Evolutionary conservation across 2,329 filamentous ascomycete genomes (phyloP).

Genomic region (Colletotrichum tabaci): DNA sequence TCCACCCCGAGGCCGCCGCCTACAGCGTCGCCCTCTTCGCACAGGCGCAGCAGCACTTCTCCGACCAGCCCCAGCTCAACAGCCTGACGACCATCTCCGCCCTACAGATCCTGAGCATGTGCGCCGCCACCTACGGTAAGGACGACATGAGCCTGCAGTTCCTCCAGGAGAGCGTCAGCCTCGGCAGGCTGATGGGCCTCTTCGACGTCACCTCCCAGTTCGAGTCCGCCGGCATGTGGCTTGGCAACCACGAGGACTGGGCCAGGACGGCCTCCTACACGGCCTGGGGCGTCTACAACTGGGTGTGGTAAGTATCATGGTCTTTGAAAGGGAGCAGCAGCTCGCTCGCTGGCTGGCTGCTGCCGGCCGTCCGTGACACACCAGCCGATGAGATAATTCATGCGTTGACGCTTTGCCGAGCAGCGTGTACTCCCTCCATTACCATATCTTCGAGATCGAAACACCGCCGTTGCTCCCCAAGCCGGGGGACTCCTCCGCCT

Average conservation of each 20-base stretch:
- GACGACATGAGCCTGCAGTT: slow-evolving; percentile 13
- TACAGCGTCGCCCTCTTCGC: slow-evolving; percentile 17
- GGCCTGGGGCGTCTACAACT: slow-evolving; percentile 50
- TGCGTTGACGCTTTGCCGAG: background rate
- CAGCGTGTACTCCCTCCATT: slow-evolving; percentile 22
- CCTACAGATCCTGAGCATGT: slow-evolving; percentile 16
- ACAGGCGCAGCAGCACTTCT: slow-evolving; percentile 9
- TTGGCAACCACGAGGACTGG: slow-evolving; percentile 12
- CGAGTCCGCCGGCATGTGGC: slow-evolving; percentile 19
- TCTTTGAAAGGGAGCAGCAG: too few relatives aligned
- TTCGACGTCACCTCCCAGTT: slow-evolving; percentile 14
- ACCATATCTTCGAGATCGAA: slow-evolving; percentile 24
- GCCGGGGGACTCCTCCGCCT: background rate
- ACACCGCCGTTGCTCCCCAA: slow-evolving; percentile 23
- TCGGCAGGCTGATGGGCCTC: slow-evolving; percentile 23
- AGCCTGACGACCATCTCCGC: slow-evolving; percentile 19
- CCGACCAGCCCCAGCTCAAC: background rate
- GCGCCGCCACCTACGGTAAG: slow-evolving; percentile 11
- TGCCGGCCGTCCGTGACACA: too few relatives aligned
- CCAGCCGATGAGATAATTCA: too few relatives aligned
- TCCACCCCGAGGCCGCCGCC: slow-evolving; percentile 1
- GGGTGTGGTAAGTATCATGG: slow-evolving; percentile 27
- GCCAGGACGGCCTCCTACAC: slow-evolving; percentile 44
- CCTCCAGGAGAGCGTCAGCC: background rate
- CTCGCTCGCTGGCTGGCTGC: too few relatives aligned